A percentile compares a stretch with the other conserved stretches of the same genome.
Evolutionary conservation across 2,329 filamentous ascomycete species (phyloP).

Genomic region (Neopestalotiopsis rosae): DNA sequence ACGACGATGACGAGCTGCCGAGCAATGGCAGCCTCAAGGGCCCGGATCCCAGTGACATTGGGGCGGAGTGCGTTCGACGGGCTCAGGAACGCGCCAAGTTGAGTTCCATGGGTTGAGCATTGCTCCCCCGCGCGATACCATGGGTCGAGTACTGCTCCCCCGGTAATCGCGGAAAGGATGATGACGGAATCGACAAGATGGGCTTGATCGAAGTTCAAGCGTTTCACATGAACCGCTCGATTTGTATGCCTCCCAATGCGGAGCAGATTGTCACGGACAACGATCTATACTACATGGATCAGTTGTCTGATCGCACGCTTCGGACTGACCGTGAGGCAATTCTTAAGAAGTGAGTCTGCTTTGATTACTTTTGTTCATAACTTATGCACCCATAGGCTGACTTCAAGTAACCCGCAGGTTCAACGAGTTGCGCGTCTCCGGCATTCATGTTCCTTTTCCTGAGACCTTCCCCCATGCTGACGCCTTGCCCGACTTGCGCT

Average conservation of each 20-base stretch:
- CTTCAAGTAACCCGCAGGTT: too few species aligned
- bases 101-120: too few species aligned
- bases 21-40: constrained; percentile 20
- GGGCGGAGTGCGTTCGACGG: constrained; percentile 45
- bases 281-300: not conserved
- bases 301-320: not conserved
- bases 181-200: not conserved
- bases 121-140: too few species aligned
- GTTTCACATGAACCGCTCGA: not conserved
- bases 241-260: not conserved
- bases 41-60: constrained; percentile 14
- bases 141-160: too few species aligned
- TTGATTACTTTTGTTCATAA: too few species aligned
- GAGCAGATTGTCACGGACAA: not conserved
- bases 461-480: not conserved
- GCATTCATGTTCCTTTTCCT: not conserved
- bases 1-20: constrained; percentile 19
- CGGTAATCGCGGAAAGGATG: not conserved
- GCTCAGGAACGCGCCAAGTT: constrained; percentile 41
- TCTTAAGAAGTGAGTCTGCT: too few species aligned
- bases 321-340: not conserved
- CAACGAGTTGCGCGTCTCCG: not conserved
- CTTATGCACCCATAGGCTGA: too few species aligned
- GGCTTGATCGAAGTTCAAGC: not conserved
- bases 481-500: not conserved